These are phyloP conservation scores for Entrophospora sp. DNA, from an alignment of 192 early-diverging fungal species.

Conservation along the genomic window DNA sequence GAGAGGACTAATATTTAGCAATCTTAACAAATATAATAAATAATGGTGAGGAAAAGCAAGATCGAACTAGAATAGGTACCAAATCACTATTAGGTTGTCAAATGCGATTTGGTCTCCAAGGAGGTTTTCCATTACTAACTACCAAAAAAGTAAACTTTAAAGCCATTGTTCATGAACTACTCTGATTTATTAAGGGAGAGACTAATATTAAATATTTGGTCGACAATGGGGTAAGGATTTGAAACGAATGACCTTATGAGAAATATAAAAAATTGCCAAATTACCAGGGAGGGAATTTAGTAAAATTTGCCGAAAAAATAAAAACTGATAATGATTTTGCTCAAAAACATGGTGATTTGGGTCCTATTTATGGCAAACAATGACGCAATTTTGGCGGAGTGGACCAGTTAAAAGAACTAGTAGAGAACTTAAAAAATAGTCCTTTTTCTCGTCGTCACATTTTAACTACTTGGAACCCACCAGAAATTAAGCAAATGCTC, in stretches of 20 bases:
- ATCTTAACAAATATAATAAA: not conserved
- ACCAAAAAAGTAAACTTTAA: conserved; percentile 7
- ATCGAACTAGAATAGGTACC: not conserved
- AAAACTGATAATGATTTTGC: conserved; percentile 4
- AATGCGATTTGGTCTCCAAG: not conserved
- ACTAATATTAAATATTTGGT: conserved; percentile 7
- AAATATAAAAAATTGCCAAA: not conserved
- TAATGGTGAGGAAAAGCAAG: not conserved
- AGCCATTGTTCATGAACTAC: not conserved
- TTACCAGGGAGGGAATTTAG: not conserved
- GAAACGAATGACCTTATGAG: conserved; percentile 3
- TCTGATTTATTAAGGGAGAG: not conserved
- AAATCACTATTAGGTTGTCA: not conserved
- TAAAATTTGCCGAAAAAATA: not conserved
- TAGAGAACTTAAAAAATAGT: too few species aligned
- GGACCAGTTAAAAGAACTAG: too few species aligned
- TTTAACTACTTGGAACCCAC: conserved; percentile 17
- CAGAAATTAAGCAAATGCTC: conserved; percentile 9
- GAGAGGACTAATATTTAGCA: not conserved
- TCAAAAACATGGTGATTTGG: too few species aligned
- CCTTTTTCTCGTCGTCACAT: too few species aligned
- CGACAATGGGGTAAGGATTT: conserved; percentile 2
- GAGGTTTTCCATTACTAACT: not conserved
- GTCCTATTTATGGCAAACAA: too few species aligned
- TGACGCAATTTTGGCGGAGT: too few species aligned